Base-by-base conservation (phyloP, 2,329 filamentous ascomycete genomes). In the Colletotrichum shisoi region DNA sequence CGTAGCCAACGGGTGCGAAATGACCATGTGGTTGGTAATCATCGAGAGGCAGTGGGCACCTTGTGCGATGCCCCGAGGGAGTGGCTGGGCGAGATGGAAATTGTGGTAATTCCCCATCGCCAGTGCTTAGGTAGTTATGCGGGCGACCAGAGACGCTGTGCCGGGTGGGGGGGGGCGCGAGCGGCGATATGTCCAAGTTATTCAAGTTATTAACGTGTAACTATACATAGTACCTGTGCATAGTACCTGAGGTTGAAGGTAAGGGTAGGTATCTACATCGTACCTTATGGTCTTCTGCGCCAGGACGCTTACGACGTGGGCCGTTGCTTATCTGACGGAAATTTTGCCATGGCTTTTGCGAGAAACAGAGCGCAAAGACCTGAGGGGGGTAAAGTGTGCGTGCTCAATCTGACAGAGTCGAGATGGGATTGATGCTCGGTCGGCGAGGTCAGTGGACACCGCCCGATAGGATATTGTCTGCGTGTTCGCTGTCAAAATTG, bases 401-500 rank as follows among this genome's bases (percentile, higher is more conserved):
- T 19, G 48, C 27, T 51, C 17, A 31, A 34, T 31, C 48, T 63
- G n/a, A 37, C 37, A 15, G 46, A 48, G 61, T 48, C 54, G 54
- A 64, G 19, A 40, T 49, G 60, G 39, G 46, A 67, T 63, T 17
- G 31, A 52, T 56, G 46, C 37, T 21, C 19, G 19, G 52, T 62
- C 52, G 59, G 37, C 40, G 19, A 34, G 48, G n/a, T 57, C 24
- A 63, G 39, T 57, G n/a, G 59, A 58, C 52, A 57, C 45, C 52
- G 59, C 53, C 46, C 27, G 46, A 57, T 51, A 17, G 34, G 40
- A 31, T 58, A 42, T 54, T 12, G 21, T 44, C 44, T 58, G 57
- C 48, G 34, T 44, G 49, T 54, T 49, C 42, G 48, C 5, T 27
- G 49, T 56, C 21, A 49, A 54, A n/a, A n/a, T 62, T 54, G 49